phyloP scores from a whole-genome alignment of 2,329 filamentous ascomycete genomes.

The Coniosporium tulheliwenetii region DNA sequence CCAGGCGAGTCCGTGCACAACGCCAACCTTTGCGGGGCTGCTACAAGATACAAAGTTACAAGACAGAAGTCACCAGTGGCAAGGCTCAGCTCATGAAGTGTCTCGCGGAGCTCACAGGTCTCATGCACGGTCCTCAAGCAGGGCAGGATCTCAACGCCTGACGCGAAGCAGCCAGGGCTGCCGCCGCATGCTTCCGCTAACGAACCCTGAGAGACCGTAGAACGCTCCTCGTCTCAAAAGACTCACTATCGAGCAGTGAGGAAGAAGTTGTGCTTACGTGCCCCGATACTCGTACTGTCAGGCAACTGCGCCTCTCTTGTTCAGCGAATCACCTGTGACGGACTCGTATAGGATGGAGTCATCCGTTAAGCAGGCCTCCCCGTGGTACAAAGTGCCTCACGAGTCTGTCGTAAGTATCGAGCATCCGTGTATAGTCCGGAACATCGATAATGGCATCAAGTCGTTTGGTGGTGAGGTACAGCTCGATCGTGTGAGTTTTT shows the following conservation, averaged over 20 bases:
- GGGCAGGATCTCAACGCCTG: too few relatives aligned
- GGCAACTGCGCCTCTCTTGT: background rate
- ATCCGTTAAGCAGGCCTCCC: conserved; percentile 5
- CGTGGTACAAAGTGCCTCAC: conserved; percentile 35
- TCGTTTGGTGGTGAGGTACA: conserved; percentile 43
- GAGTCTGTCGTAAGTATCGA: conserved; percentile 45
- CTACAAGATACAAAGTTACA: too few relatives aligned
- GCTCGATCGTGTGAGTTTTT: conserved; percentile 31
- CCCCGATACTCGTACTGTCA: background rate
- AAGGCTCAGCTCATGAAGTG: too few relatives aligned
- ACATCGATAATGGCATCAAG: conserved; percentile 46
- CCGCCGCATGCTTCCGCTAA: too few relatives aligned
- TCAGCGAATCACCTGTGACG: background rate
- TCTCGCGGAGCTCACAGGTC: too few relatives aligned
- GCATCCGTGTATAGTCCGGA: conserved; percentile 50
- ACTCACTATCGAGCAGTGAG: conserved; percentile 8
- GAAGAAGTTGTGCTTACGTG: conserved; percentile 13
- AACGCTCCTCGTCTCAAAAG: conserved; percentile 24
- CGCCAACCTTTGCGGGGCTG: too few relatives aligned
- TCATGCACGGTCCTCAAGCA: too few relatives aligned
- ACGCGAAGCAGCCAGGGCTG: too few relatives aligned
- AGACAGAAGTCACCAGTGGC: too few relatives aligned
- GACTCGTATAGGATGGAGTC: background rate
- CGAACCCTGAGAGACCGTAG: too few relatives aligned
- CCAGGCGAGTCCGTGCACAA: too few relatives aligned